Evolutionary conservation across 768 basidiomycete genomes (phyloP), one percentile per base, ranked within the genome.

Genomic region (Tulasnella sp.): DNA sequence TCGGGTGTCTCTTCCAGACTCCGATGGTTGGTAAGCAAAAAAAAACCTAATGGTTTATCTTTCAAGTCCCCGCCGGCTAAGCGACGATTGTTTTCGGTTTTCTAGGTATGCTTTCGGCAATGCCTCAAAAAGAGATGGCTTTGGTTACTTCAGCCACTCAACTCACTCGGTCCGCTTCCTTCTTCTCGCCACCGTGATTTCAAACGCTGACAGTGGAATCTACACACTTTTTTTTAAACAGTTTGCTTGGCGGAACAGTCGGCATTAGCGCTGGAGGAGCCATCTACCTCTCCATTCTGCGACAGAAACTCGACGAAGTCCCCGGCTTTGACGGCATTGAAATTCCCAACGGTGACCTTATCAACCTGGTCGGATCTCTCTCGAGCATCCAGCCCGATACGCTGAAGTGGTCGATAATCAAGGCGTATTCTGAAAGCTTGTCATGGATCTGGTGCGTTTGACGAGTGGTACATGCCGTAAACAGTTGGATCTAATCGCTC

Each of bases 1-100:
- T 89, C 19, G 92, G 92, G 1, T 87, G 85, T 78, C 81, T 93
- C 70, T 91, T 91, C 85, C 88, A 77, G 31, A 74, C 79, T 15
- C 79, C 79, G 12, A n/a, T 79, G 22, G 78, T 79, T 34, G 79
- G 77, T 69, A 25, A 31, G 37, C 22, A 11, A 19, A 12, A 8
- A 25, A 8, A 38, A 14, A 11, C 22, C n/a, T n/a, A 49, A 49
- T 49, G 4, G 45, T 49, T 49, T 49, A 49, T 58, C 31, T 74
- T 11, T 31, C 52, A 7, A 1, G n/a, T 9, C 4, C n/a, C 8
- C 3, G 14, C 12, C n/a, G n/a, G 34, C 49, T 78, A 37, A 42
- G 67, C 25, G 29, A 39, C 75, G 37, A 29, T 67, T 70, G 29
- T 71, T 64, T 14, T 67, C 75, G 29, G 71, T 80, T n/a, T 49